Base-by-base conservation (phyloP, 129 eudicot species). In the Flaveria linearis region DNA sequence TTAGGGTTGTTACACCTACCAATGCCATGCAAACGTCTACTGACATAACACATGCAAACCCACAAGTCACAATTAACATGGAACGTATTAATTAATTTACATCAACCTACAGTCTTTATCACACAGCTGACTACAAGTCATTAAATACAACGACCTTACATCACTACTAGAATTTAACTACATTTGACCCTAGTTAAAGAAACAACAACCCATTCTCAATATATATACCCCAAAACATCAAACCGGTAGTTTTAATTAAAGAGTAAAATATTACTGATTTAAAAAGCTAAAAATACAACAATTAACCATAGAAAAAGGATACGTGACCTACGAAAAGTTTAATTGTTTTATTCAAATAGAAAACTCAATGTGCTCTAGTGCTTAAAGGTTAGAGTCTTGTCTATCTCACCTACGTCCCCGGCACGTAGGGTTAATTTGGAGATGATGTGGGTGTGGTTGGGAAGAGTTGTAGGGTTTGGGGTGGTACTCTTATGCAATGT, bases 401-500 rank as follows among this genome's bases (percentile, higher is more conserved):
- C 82, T 39, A 42, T 36, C 9, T 75, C 72, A 75, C 14, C 52
- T 65, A 82, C 15, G 75, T 50, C 64, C 41, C 49, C 30, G 30
- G 30, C 30, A n/a, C n/a, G 20, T 78, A 57, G 61, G 80, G 80
- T 39, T 25, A 25, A 25, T 25, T 84, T 52, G 36, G 75, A 41
- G 47, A 70, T 60, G 57, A 41, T 71, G 86, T 22, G 77, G 75
- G 92, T 68, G 63, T 62, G 57, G 82, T 92, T 9, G 98, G 98
- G 74, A 92, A 92, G 72, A 92, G 94, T 76, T 90, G 84, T 76
- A 92, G 92, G 80, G 98, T 92, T 87, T 90, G 72, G 39, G 90
- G 92, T 75, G 96, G 89, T 73, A 43, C 81, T 51, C 80, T 82
- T 65, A 70, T 74, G 75, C 89, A 77, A 56, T 74, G 56, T 33